A percentile compares a stretch with the other conserved stretches of the same genome.
Evolutionary conservation across 2,329 filamentous ascomycete species (phyloP).

Genomic region (Fusarium decemcellulare): DNA sequence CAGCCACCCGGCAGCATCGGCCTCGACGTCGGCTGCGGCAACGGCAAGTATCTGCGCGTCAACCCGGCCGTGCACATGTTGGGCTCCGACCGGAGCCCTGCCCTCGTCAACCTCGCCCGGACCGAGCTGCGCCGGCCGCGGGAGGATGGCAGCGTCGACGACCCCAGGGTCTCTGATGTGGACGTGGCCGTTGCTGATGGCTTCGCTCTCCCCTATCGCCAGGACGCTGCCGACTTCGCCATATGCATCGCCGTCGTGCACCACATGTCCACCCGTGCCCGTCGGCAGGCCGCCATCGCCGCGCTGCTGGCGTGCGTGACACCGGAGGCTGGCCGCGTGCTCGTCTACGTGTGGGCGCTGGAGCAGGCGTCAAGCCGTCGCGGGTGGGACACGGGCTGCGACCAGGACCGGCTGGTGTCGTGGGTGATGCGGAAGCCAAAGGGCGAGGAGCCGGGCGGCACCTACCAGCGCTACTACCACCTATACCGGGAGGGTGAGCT

Average conservation of each 20-base stretch:
- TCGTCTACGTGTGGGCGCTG: slow-evolving; percentile 96
- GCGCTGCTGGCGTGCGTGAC: slow-evolving; percentile 78
- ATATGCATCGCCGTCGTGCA: slow-evolving; percentile 96
- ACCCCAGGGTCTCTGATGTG: slow-evolving; percentile 60
- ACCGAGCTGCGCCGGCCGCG: slow-evolving; percentile 37
- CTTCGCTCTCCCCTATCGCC: slow-evolving; percentile 84
- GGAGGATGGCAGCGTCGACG: slow-evolving; percentile 26
- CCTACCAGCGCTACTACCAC: slow-evolving; percentile 94
- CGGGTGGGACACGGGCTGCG: slow-evolving; percentile 87
- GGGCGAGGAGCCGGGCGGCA: slow-evolving; percentile 60
- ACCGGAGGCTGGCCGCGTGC: slow-evolving; percentile 73
- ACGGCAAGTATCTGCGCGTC: slow-evolving; percentile 93
- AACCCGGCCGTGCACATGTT: slow-evolving; percentile 85
- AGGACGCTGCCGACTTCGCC: slow-evolving; percentile 77
- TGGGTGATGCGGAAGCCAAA: slow-evolving; percentile 78
- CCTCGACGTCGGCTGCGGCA: slow-evolving; percentile 94
- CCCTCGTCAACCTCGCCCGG: slow-evolving; percentile 66
- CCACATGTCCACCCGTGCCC: slow-evolving; percentile 84
- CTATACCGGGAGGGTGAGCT: slow-evolving; percentile 90
- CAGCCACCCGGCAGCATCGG: slow-evolving; percentile 81
- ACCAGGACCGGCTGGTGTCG: slow-evolving; percentile 95
- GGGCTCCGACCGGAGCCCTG: slow-evolving; percentile 84
- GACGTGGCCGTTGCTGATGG: slow-evolving; percentile 85
- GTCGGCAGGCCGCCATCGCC: slow-evolving; percentile 80
- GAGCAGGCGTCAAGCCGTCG: slow-evolving; percentile 90